phyloP scores from a whole-genome alignment of 169 alveolate genomes.

The Eimeria praecox region DNA sequence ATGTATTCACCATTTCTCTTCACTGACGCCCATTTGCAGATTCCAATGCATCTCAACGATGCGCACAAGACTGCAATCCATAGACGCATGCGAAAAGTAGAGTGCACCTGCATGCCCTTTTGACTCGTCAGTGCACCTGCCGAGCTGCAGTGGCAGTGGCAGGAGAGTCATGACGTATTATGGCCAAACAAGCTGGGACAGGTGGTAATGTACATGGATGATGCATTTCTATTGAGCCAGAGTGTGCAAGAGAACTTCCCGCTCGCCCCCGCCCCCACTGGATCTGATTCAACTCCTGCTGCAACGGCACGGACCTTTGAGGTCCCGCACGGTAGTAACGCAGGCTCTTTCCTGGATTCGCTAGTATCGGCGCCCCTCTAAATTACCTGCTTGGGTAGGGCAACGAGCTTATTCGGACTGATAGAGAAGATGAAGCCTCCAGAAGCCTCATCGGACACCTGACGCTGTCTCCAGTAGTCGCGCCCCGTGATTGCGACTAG shows the following conservation, averaged over 20 bases:
- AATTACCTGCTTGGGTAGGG: too few species aligned
- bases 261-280: too few species aligned
- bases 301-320: background rate
- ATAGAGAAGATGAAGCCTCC: too few species aligned
- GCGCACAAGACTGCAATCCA: background rate
- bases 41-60: background rate
- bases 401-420: too few species aligned
- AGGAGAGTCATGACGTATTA: too few species aligned
- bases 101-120: background rate
- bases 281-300: too few species aligned
- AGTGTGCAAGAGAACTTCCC: background rate
- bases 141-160: background rate
- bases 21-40: background rate
- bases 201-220: background rate
- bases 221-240: background rate
- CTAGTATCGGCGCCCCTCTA: too few species aligned
- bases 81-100: background rate
- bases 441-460: too few species aligned
- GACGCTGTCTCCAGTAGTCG: too few species aligned
- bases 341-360: too few species aligned
- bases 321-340: too few species aligned
- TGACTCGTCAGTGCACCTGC: background rate
- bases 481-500: too few species aligned
- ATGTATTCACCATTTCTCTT: background rate
- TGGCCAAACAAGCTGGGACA: background rate